Conservation (phyloP, 2,329 filamentous ascomycete genomes). For the Curvularia sp. region DNA sequence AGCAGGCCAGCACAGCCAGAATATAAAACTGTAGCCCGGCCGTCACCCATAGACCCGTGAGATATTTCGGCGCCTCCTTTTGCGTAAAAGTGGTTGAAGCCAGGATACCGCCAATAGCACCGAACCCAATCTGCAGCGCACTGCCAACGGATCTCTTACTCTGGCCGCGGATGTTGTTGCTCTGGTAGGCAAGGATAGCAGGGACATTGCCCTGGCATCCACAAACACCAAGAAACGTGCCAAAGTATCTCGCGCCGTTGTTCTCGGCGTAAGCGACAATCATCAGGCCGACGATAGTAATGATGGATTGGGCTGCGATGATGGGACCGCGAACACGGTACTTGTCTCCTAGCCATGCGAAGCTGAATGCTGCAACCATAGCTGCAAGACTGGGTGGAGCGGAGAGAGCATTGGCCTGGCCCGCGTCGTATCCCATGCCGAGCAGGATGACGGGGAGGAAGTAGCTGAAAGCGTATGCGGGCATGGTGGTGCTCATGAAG, state of each 20-base stretch:
- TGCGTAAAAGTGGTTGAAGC: slow-evolving; percentile 32
- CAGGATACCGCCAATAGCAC: slow-evolving; percentile 38
- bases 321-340: slow-evolving; percentile 35
- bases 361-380: slow-evolving; percentile 33
- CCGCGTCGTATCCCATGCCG: slow-evolving; percentile 32
- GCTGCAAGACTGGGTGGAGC: slow-evolving; percentile 38
- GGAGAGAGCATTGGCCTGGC: slow-evolving; percentile 27
- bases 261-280: slow-evolving; percentile 35
- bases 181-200: slow-evolving; percentile 37
- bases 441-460: slow-evolving; percentile 40
- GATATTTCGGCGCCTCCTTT: slow-evolving; percentile 33
- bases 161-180: slow-evolving; percentile 36
- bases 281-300: slow-evolving; percentile 35
- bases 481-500: slow-evolving; percentile 35
- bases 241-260: slow-evolving; percentile 37
- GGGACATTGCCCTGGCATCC: slow-evolving; percentile 33
- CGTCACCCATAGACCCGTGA: slow-evolving; percentile 30
- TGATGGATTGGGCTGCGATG: slow-evolving; percentile 29
- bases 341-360: slow-evolving; percentile 38
- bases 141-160: slow-evolving; percentile 32
- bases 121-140: slow-evolving; percentile 35
- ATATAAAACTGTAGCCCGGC: slow-evolving; percentile 32
- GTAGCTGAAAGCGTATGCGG: slow-evolving; percentile 38
- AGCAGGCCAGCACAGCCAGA: slow-evolving; percentile 19
- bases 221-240: slow-evolving; percentile 34